These are phyloP conservation scores for Arbutus unedo DNA, from an alignment of 148 eudicot species.

Conservation along the genomic window DNA sequence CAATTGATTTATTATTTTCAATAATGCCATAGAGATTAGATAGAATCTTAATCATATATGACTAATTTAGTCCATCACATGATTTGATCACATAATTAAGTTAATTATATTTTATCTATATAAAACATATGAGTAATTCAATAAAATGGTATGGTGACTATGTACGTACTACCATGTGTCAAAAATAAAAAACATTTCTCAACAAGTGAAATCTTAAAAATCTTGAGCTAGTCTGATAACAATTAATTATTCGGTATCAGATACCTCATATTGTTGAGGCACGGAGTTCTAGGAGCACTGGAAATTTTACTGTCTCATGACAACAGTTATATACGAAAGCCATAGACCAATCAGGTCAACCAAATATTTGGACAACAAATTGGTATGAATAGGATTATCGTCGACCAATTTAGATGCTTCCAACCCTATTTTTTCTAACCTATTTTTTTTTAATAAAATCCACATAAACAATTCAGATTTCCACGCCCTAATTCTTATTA, in stretches of 20 bases:
- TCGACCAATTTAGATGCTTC: constrained; percentile 25
- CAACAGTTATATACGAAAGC: constrained; percentile 17
- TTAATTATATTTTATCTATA: background rate
- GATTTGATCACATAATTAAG: constrained; percentile 3
- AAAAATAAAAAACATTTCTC: too few relatives aligned
- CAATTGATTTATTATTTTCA: background rate
- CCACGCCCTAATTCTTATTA: constrained; percentile 22
- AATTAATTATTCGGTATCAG: too few relatives aligned
- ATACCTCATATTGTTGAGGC: too few relatives aligned
- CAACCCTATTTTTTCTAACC: constrained; percentile 10
- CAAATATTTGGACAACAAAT: too few relatives aligned
- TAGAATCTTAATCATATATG: background rate
- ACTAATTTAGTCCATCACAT: background rate
- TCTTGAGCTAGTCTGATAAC: too few relatives aligned
- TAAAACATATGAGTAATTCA: background rate
- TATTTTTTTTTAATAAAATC: constrained; percentile 1
- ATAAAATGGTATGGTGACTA: too few relatives aligned
- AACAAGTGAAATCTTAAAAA: too few relatives aligned
- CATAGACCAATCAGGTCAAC: constrained; percentile 3
- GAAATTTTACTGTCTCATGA: background rate
- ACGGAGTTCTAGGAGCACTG: too few relatives aligned
- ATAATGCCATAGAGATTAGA: too few relatives aligned
- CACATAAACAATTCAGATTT: constrained; percentile 16
- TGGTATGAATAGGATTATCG: constrained; percentile 4
- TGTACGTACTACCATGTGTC: too few relatives aligned